Evolutionary conservation across 371 early-diverging fungal genomes (phyloP).

Genomic region (Lichtheimia ornata): DNA sequence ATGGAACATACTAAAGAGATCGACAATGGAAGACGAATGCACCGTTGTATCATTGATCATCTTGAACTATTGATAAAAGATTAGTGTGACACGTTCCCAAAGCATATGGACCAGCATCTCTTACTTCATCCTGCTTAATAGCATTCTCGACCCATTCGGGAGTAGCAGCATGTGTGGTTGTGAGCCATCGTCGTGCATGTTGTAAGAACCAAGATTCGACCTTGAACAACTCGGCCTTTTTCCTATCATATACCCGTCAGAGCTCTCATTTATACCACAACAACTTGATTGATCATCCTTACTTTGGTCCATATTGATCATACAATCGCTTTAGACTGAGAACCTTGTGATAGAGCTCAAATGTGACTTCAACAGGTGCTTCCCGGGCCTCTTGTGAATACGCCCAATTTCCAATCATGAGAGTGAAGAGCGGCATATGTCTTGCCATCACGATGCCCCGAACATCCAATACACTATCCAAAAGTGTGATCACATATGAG

Average conservation of each 20-base stretch:
- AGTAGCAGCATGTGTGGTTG: slow-evolving; percentile 54
- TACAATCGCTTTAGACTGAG: slow-evolving; percentile 48
- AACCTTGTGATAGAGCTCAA: slow-evolving; percentile 56
- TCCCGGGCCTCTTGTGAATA: slow-evolving; percentile 39
- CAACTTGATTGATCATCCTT: slow-evolving; percentile 4
- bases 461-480: slow-evolving; percentile 30
- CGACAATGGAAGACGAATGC: slow-evolving; percentile 83
- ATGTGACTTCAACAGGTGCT: slow-evolving; percentile 50
- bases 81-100: background rate
- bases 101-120: background rate
- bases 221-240: slow-evolving; percentile 54
- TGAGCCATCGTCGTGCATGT: slow-evolving; percentile 63
- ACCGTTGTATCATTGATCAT: slow-evolving; percentile 60
- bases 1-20: slow-evolving; percentile 75
- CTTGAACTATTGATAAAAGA: slow-evolving; percentile 49
- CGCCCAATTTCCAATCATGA: slow-evolving; percentile 58
- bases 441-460: slow-evolving; percentile 51
- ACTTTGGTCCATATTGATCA: slow-evolving; percentile 51
- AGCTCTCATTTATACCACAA: background rate
- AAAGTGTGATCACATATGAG: background rate
- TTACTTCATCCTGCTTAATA: slow-evolving; percentile 65
- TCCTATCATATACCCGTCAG: slow-evolving; percentile 11
- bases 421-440: slow-evolving; percentile 56
- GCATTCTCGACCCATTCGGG: slow-evolving; percentile 67
- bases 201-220: slow-evolving; percentile 68